Percentiles rank a stretch among this genome's conserved stretches.
phyloP scores from a whole-genome alignment of 768 basidiomycete genomes.

The Coprinopsis strossmayeri region DNA sequence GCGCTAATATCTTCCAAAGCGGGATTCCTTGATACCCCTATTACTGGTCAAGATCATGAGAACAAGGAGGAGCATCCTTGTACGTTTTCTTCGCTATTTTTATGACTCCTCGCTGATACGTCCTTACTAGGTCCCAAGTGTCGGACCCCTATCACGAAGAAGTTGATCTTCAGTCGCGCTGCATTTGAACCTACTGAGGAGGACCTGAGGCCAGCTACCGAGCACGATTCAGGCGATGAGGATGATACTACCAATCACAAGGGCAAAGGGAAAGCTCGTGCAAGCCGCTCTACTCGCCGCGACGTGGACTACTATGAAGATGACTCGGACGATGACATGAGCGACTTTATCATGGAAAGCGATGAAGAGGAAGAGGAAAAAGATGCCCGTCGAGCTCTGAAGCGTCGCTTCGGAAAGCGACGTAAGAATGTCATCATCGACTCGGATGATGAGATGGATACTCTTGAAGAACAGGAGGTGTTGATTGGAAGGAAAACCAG shows the following conservation, averaged over 20 bases:
- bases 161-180: conserved; percentile 44
- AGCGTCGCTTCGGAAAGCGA: conserved; percentile 32
- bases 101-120: not conserved
- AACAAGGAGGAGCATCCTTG: conserved; percentile 44
- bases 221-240: conserved; percentile 18
- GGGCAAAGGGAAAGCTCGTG: not conserved
- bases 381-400: conserved; percentile 30
- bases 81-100: conserved; percentile 19
- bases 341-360: conserved; percentile 46
- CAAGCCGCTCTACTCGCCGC: not conserved
- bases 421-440: conserved; percentile 33
- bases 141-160: conserved; percentile 38
- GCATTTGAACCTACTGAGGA: conserved; percentile 58
- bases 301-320: conserved; percentile 1
- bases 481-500: conserved; percentile 30
- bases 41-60: conserved; percentile 23
- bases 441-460: conserved; percentile 36
- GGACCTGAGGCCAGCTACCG: conserved; percentile 25
- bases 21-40: conserved; percentile 37
- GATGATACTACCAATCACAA: conserved; percentile 21
- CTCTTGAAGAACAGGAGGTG: conserved; percentile 35
- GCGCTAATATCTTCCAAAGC: too few relatives aligned
- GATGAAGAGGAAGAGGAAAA: conserved; percentile 54
- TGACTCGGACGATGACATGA: conserved; percentile 36
- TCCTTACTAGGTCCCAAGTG: conserved; percentile 53